A percentile compares a stretch with the other conserved stretches of the same genome.
Conservation (phyloP, 306 rosid genomes). For the Gastrolobium villosum region DNA sequence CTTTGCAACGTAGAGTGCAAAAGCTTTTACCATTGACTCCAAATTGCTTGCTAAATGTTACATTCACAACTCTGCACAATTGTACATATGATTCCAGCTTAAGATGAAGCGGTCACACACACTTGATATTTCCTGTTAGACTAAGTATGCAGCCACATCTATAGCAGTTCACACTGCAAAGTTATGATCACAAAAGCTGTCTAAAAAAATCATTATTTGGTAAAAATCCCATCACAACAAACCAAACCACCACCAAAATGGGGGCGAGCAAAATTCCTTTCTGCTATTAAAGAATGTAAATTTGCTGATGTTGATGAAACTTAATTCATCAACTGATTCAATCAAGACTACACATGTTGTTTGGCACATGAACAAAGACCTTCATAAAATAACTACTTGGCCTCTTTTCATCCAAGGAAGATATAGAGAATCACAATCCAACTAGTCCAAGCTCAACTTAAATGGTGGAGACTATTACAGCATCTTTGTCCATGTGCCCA, state of each 20-base stretch:
- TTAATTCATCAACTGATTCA: conserved; percentile 35
- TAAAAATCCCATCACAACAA: not conserved
- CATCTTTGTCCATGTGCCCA: conserved; percentile 93
- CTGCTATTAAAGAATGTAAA: conserved; percentile 13
- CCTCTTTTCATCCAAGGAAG: conserved; percentile 44
- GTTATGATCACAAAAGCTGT: not conserved
- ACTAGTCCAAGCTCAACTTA: conserved; percentile 30
- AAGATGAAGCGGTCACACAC: not conserved
- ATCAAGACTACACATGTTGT: not conserved
- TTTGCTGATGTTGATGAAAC: conserved; percentile 25
- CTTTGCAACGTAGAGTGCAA: no score
- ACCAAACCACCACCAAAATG: conserved; percentile 3
- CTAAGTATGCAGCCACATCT: not conserved
- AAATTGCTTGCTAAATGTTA: no score
- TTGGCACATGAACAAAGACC: not conserved
- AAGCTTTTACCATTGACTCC: no score
- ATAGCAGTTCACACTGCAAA: no score
- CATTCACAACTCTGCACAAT: not conserved
- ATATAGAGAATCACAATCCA: conserved; percentile 19
- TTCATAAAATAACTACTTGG: not conserved
- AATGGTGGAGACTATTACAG: conserved; percentile 51
- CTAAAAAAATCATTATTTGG: conserved; percentile 27
- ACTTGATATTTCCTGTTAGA: conserved; percentile 7
- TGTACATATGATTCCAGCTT: no score
- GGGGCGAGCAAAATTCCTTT: not conserved